Evolutionary conservation across 2,329 filamentous ascomycete genomes (phyloP).

Genomic region (Triangularia verruculosa): DNA sequence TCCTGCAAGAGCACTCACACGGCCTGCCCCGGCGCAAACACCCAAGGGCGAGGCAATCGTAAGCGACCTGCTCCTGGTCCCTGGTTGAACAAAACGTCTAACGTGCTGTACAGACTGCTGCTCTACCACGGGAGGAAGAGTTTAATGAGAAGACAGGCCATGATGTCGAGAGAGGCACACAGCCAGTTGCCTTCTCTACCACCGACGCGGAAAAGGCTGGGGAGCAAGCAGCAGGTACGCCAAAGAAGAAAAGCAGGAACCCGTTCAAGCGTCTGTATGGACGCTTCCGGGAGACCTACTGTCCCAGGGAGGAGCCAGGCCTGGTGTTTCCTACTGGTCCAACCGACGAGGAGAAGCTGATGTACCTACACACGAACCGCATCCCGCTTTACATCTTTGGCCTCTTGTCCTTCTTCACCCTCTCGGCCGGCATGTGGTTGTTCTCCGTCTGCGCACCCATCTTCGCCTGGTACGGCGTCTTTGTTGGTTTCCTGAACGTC

Average conservation of each 20-base stretch:
- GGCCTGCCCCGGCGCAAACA: background rate
- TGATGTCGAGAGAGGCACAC: conserved; percentile 15
- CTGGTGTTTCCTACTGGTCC: conserved; percentile 38
- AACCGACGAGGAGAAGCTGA: conserved; percentile 39
- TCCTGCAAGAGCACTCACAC: conserved; percentile 7
- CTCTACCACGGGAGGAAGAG: conserved; percentile 4
- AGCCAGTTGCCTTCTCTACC: background rate
- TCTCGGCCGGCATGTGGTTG: conserved; percentile 44
- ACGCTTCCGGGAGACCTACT: conserved; percentile 34
- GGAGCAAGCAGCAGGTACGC: background rate
- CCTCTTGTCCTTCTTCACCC: conserved; percentile 38
- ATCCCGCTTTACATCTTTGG: conserved; percentile 40
- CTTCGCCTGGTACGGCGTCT: conserved; percentile 39
- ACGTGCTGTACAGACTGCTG: conserved; percentile 12
- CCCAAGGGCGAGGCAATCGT: conserved; percentile 18
- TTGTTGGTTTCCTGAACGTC: conserved; percentile 39
- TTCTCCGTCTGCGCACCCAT: conserved; percentile 37
- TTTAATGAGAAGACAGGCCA: conserved; percentile 25
- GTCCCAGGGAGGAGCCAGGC: conserved; percentile 33
- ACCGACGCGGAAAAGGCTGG: conserved; percentile 16
- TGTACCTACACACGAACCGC: conserved; percentile 39
- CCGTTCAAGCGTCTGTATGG: conserved; percentile 27
- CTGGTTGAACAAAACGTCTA: conserved; percentile 11
- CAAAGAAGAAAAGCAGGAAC: conserved; percentile 22
- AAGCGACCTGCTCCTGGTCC: conserved; percentile 1